phyloP scores from a whole-genome alignment of 495 filamentous ascomycete species.

The Daldinia grandis region DNA sequence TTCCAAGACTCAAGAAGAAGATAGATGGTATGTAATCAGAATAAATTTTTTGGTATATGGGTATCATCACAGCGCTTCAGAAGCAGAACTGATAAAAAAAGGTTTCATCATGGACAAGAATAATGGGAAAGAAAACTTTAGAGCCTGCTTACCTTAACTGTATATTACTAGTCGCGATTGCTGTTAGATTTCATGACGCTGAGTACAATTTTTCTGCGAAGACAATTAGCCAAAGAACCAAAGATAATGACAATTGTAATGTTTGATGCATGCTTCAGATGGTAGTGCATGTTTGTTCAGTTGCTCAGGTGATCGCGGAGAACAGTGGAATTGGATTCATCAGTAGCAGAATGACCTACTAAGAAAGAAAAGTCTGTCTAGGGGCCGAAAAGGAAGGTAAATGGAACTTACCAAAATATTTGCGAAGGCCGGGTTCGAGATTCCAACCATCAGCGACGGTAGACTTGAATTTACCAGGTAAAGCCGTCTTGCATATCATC shows the following conservation, averaged over 20 bases:
- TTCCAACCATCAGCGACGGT: background rate
- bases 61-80: conserved; percentile 86
- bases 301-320: conserved; percentile 85
- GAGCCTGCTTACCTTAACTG: conserved; percentile 30
- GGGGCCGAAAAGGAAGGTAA: conserved; percentile 3
- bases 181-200: background rate
- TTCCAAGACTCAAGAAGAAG: conserved; percentile 11
- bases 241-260: conserved; percentile 28
- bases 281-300: conserved; percentile 99
- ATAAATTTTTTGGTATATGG: conserved; percentile 77
- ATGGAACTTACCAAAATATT: conserved; percentile 14
- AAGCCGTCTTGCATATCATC: background rate
- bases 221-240: conserved; percentile 32
- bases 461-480: background rate
- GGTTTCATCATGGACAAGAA: conserved; percentile 75
- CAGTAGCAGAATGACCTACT: conserved; percentile 36
- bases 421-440: background rate
- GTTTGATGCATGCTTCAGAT: conserved; percentile 74
- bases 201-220: conserved; percentile 5
- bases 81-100: conserved; percentile 90
- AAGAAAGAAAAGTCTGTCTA: conserved; percentile 1
- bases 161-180: conserved; percentile 8
- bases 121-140: background rate
- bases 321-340: conserved; percentile 54
- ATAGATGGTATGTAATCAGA: conserved; percentile 49